Evolutionary conservation across 352 stramenopile genomes (phyloP).

Genomic region (Pythium rhizo-oryzae): DNA sequence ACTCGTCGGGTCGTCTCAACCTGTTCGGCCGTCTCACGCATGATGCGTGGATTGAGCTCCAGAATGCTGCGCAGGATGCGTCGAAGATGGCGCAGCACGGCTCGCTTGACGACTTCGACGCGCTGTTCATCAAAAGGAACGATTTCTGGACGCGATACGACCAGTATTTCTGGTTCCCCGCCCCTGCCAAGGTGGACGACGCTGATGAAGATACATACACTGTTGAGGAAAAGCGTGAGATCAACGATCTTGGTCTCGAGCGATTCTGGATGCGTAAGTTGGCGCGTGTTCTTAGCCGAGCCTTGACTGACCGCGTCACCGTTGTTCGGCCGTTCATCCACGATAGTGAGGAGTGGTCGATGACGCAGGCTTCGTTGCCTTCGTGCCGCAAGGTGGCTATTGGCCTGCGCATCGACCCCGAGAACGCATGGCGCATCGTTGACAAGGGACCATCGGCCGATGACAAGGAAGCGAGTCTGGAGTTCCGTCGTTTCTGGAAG

Average conservation of each 20-base stretch:
- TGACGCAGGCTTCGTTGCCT: conserved; percentile 45
- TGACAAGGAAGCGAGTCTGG: conserved; percentile 60
- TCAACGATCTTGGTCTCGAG: conserved; percentile 79
- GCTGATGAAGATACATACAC: conserved; percentile 65
- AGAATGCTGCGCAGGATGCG: conserved; percentile 62
- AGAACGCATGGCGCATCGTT: conserved; percentile 81
- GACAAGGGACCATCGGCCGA: conserved; percentile 90
- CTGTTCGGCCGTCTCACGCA: conserved; percentile 67
- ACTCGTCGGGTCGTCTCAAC: conserved; percentile 76
- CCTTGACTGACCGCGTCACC: conserved; percentile 71
- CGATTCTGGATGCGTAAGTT: conserved; percentile 71
- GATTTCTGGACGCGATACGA: conserved; percentile 86
- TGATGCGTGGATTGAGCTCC: conserved; percentile 73
- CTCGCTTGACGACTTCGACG: conserved; percentile 74
- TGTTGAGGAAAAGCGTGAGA: conserved; percentile 61
- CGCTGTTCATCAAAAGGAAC: conserved; percentile 82
- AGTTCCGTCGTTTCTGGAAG: conserved; percentile 91
- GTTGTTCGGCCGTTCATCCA: conserved; percentile 57
- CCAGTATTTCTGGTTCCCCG: conserved; percentile 85
- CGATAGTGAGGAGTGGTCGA: conserved; percentile 50
- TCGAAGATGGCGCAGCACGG: conserved; percentile 63
- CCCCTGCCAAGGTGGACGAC: conserved; percentile 49
- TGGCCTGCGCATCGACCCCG: conserved; percentile 78
- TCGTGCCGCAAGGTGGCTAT: conserved; percentile 64
- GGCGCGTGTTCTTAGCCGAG: conserved; percentile 44